Percentiles rank a stretch among this genome's conserved stretches.
These are phyloP conservation scores for Paramecium sexaurelia DNA, from an alignment of 73 alveolate genomes.

Conservation along the genomic window DNA sequence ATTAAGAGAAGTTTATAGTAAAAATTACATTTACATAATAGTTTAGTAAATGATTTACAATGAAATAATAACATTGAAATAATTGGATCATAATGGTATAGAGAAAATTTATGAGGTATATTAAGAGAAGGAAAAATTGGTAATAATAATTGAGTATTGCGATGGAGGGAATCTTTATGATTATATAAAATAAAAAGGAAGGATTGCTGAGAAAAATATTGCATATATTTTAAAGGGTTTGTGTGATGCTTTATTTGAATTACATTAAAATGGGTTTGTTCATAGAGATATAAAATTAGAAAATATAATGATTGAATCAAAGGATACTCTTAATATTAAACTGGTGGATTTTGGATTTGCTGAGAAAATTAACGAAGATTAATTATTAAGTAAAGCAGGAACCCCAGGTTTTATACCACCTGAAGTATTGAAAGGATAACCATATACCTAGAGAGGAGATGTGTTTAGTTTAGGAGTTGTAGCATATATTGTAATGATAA, in stretches of 20 bases:
- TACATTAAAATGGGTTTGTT: slow-evolving; percentile 36
- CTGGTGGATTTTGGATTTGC: slow-evolving; percentile 71
- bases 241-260: slow-evolving; percentile 7
- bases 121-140: slow-evolving; percentile 84
- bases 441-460: slow-evolving; percentile 65
- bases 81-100: slow-evolving; percentile 90
- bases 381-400: slow-evolving; percentile 57
- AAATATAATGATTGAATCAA: slow-evolving; percentile 58
- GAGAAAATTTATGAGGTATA: slow-evolving; percentile 90
- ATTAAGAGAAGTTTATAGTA: slow-evolving; percentile 48
- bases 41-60: slow-evolving; percentile 49
- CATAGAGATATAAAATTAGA: slow-evolving; percentile 71
- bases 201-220: not conserved
- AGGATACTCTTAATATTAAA: slow-evolving; percentile 25
- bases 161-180: slow-evolving; percentile 40
- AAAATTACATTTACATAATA: not conserved
- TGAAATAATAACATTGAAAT: slow-evolving; percentile 85
- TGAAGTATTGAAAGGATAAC: slow-evolving; percentile 53
- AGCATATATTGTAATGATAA: not conserved
- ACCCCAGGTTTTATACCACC: slow-evolving; percentile 71
- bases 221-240: not conserved
- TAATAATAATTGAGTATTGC: slow-evolving; percentile 86
- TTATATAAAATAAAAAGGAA: not conserved
- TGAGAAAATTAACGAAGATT: slow-evolving; percentile 50
- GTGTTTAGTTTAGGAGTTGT: slow-evolving; percentile 66